phyloP scores from a whole-genome alignment of 306 rosid genomes.

The Sindora glabra region DNA sequence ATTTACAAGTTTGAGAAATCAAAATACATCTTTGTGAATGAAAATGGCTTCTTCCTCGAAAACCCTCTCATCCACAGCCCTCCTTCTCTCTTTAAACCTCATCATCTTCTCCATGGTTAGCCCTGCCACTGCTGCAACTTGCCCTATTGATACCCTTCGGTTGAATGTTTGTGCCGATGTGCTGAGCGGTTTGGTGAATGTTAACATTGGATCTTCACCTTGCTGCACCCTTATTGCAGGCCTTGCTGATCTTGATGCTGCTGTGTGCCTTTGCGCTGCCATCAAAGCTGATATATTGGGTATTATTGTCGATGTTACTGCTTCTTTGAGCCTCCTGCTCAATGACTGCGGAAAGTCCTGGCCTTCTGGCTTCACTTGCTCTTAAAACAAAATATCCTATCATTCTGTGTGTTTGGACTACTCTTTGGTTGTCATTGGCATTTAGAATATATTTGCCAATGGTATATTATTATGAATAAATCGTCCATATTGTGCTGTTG shows the following conservation, averaged over 20 bases:
- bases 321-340: constrained; percentile 33
- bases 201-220: constrained; percentile 13
- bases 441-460: no score
- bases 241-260: constrained; percentile 42
- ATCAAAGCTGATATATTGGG: constrained; percentile 34
- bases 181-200: constrained; percentile 36
- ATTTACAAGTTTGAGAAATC: no score
- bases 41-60: constrained; percentile 33
- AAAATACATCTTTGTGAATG: not conserved
- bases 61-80: constrained; percentile 1
- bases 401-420: no score
- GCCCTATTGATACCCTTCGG: constrained; percentile 37
- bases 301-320: constrained; percentile 20
- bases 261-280: constrained; percentile 46
- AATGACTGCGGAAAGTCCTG: constrained; percentile 27
- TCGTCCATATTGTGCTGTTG: no score
- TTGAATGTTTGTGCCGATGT: constrained; percentile 38
- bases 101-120: constrained; percentile 34
- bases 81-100: constrained; percentile 34
- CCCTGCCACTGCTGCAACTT: constrained; percentile 14
- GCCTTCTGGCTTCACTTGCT: constrained; percentile 33
- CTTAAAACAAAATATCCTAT: no score
- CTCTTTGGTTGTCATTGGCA: no score
- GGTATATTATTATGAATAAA: no score
- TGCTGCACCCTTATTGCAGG: constrained; percentile 36